Conservation (phyloP, 192 early-diverging fungal genomes). For the Backusella psychrophila region DNA sequence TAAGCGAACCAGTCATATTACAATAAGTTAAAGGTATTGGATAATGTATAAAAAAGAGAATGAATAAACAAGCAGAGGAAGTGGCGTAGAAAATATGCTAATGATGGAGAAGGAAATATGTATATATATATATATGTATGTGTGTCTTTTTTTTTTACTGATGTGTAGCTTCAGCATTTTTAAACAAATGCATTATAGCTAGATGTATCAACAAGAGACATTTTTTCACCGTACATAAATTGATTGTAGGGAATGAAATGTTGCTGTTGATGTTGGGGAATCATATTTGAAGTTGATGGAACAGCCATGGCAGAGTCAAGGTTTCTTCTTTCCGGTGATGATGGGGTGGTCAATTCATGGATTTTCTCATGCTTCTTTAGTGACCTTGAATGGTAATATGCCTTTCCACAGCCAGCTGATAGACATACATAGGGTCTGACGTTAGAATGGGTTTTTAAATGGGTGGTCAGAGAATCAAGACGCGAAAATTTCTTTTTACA, state of each 20-base stretch:
- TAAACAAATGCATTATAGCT: neutral
- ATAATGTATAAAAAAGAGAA: neutral
- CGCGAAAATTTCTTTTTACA: constrained; percentile 77
- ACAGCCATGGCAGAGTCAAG: neutral
- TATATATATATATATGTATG: neutral
- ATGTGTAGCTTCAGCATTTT: neutral
- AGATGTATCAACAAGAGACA: neutral
- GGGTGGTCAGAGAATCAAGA: constrained; percentile 68
- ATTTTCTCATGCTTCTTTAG: constrained; percentile 61
- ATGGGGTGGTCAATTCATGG: constrained; percentile 26
- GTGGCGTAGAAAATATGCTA: neutral
- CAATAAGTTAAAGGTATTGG: neutral
- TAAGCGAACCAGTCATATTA: neutral
- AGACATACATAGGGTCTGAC: constrained; percentile 52
- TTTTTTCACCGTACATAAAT: neutral
- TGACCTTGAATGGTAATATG: constrained; percentile 62
- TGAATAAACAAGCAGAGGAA: neutral
- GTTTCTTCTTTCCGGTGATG: neutral
- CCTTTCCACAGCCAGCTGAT: constrained; percentile 50
- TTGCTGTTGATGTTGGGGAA: neutral
- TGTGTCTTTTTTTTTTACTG: neutral
- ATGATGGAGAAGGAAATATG: neutral
- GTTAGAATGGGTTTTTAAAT: constrained; percentile 61
- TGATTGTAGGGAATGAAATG: neutral
- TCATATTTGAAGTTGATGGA: neutral